A percentile compares a stretch with the other conserved stretches of the same genome.
Conservation (phyloP, 2,329 filamentous ascomycete species). For the Fulvia fulva region DNA sequence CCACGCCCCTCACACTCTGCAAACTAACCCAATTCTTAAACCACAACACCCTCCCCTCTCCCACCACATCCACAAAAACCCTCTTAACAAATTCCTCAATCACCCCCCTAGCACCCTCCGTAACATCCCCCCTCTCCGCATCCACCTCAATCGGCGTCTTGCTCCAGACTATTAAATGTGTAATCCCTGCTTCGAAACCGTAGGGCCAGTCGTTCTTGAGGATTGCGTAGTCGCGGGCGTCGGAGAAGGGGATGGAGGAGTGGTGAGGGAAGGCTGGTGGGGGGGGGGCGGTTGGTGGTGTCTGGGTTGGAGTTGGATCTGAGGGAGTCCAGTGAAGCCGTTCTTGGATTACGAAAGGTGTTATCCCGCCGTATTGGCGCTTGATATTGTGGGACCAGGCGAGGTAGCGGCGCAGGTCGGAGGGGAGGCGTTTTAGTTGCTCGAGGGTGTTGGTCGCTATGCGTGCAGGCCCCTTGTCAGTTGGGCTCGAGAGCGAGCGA, state of each 20-base stretch:
- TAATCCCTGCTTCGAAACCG: constrained; percentile 51
- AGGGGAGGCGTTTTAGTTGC: constrained; percentile 56
- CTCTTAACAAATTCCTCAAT: constrained; percentile 49
- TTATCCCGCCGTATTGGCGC: constrained; percentile 52
- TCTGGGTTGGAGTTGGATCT: too few species aligned
- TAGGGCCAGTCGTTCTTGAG: constrained; percentile 63
- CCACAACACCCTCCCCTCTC: constrained; percentile 52
- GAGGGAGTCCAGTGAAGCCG: constrained; percentile 50
- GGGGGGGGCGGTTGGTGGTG: constrained; percentile 12
- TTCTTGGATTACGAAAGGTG: constrained; percentile 53
- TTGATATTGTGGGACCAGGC: constrained; percentile 55
- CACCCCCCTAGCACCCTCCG: constrained; percentile 44
- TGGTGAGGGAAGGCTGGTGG: constrained; percentile 41
- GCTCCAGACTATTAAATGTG: constrained; percentile 56
- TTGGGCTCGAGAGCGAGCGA: too few species aligned
- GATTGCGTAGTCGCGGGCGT: constrained; percentile 53
- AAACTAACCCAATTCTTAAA: constrained; percentile 62
- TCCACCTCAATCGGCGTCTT: constrained; percentile 49
- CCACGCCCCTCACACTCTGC: constrained; percentile 57
- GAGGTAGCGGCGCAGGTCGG: constrained; percentile 57
- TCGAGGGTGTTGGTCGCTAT: constrained; percentile 50
- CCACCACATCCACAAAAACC: constrained; percentile 47
- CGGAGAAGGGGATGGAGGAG: constrained; percentile 51
- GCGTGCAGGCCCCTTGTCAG: too few species aligned
- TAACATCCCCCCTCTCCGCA: constrained; percentile 47